Evolutionary conservation across 305 asterid species (phyloP).

Genomic region (Fraxinus latifolia): DNA sequence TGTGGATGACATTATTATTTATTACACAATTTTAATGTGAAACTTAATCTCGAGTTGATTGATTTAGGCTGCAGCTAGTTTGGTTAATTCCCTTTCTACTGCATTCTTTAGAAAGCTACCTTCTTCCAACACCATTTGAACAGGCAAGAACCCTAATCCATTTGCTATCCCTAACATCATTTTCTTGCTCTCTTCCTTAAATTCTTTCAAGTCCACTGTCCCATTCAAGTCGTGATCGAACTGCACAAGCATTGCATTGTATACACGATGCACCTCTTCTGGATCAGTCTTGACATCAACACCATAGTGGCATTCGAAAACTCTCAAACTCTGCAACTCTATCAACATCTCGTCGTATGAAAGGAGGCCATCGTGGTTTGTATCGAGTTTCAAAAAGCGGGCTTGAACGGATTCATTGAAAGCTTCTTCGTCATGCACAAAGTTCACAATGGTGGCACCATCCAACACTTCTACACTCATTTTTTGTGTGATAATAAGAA

Average conservation of each 20-base stretch:
- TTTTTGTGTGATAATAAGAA: neutral
- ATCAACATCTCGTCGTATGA: neutral
- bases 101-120: neutral
- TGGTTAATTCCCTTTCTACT: neutral
- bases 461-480: slow-evolving; percentile 3
- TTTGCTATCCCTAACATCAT: neutral
- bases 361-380: neutral
- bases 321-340: neutral
- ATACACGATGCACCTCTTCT: neutral
- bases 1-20: neutral
- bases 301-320: neutral
- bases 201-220: slow-evolving; percentile 1
- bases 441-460: neutral
- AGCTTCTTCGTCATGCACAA: neutral
- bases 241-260: neutral
- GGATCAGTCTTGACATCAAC: neutral
- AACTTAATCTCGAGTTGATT: neutral
- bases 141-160: slow-evolving; percentile 7
- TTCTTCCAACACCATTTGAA: slow-evolving; percentile 10
- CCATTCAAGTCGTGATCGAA: slow-evolving; percentile 8
- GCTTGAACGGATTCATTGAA: neutral
- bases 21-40: neutral
- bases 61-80: neutral
- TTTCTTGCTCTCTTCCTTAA: slow-evolving; percentile 8
- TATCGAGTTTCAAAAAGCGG: neutral